Conservation (phyloP, 352 stramenopile species). For the Thalassiosira hispida region DNA sequence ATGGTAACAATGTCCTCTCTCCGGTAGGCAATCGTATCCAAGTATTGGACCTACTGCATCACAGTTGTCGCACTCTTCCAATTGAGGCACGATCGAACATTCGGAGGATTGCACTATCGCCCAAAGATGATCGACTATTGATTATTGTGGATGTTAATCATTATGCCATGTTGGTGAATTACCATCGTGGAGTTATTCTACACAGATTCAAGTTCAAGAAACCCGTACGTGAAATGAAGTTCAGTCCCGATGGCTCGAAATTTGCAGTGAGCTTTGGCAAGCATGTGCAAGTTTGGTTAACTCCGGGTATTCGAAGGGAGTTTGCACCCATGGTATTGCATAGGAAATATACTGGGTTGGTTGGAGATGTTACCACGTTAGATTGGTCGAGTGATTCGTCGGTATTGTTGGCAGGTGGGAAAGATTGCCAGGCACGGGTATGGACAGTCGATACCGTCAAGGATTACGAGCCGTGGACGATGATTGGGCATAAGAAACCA, state of each 20-base stretch:
- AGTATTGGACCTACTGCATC: slow-evolving; percentile 77
- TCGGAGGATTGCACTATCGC: slow-evolving; percentile 70
- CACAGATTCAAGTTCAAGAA: slow-evolving; percentile 83
- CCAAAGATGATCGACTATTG: slow-evolving; percentile 71
- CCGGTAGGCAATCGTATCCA: slow-evolving; percentile 81
- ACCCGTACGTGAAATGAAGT: slow-evolving; percentile 66
- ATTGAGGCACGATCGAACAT: slow-evolving; percentile 83
- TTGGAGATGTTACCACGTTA: slow-evolving; percentile 69
- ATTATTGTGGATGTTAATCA: slow-evolving; percentile 80
- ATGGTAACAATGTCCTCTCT: slow-evolving; percentile 79
- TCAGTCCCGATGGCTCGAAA: slow-evolving; percentile 76
- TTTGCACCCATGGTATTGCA: slow-evolving; percentile 83
- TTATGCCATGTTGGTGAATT: slow-evolving; percentile 83
- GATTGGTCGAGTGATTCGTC: slow-evolving; percentile 81
- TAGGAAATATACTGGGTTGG: slow-evolving; percentile 82
- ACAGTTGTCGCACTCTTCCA: slow-evolving; percentile 77
- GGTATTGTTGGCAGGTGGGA: slow-evolving; percentile 68
- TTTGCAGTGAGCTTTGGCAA: slow-evolving; percentile 80
- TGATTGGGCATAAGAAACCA: slow-evolving; percentile 80
- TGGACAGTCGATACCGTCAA: slow-evolving; percentile 81
- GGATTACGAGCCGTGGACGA: slow-evolving; percentile 74
- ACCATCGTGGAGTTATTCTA: slow-evolving; percentile 76
- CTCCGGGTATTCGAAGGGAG: slow-evolving; percentile 72
- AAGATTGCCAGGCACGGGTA: slow-evolving; percentile 79
- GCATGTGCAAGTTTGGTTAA: slow-evolving; percentile 82